A percentile compares a stretch with the other conserved stretches of the same genome.
Evolutionary conservation across 495 filamentous ascomycete genomes (phyloP).

Genomic region (Cercophora samala): DNA sequence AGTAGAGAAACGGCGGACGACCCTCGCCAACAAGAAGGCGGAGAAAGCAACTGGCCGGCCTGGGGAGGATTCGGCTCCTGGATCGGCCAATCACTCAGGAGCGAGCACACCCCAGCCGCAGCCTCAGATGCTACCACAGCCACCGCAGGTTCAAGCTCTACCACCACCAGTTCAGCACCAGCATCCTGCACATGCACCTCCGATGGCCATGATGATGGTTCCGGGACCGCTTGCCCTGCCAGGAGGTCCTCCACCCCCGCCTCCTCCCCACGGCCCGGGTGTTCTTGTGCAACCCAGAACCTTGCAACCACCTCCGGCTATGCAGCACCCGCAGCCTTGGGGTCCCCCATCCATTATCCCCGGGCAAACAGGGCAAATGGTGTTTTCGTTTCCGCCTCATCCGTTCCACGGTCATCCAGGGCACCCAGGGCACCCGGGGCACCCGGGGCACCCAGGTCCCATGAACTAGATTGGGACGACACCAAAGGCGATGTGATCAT

Average conservation of each 20-base stretch:
- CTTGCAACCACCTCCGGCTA: not conserved
- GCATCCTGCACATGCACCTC: slow-evolving; percentile 12
- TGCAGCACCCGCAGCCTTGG: slow-evolving; percentile 3
- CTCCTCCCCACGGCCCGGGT: not conserved
- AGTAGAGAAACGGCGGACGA: slow-evolving; percentile 49
- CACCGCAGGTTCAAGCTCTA: not conserved
- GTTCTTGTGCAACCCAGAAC: not conserved
- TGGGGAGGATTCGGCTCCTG: slow-evolving; percentile 3
- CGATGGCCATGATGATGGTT: not conserved
- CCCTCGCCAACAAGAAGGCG: slow-evolving; percentile 49
- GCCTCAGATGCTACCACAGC: not conserved
- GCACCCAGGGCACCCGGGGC: not conserved
- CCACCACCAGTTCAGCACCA: slow-evolving; percentile 11
- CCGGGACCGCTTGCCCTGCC: slow-evolving; percentile 10
- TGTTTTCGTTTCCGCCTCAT: slow-evolving; percentile 3
- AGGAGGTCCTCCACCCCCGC: not conserved
- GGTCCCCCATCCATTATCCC: not conserved
- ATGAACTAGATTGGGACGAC: not conserved
- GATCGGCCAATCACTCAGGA: slow-evolving; percentile 3
- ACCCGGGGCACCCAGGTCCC: not conserved
- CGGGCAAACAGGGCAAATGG: slow-evolving; percentile 7
- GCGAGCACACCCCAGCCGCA: slow-evolving; percentile 17
- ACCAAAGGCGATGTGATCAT: too few relatives aligned
- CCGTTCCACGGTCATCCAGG: not conserved
- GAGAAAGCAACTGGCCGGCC: slow-evolving; percentile 24